Evolutionary conservation across 768 basidiomycete genomes (phyloP).

Genomic region (Scleroderma citrinum): DNA sequence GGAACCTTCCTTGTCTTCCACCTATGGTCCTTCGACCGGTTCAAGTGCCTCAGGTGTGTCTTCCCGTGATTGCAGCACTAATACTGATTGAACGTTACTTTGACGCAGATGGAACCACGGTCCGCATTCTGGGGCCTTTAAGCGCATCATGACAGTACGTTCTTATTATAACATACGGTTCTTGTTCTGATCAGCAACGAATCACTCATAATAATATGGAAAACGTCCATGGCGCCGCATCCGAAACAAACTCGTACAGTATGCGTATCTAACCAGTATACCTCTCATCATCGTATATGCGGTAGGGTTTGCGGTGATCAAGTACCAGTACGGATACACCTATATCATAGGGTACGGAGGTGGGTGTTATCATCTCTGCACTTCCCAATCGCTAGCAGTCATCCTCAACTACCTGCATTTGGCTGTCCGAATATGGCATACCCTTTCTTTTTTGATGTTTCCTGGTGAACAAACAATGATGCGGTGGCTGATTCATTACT

Average conservation of each 20-base stretch:
- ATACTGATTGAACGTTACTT: neutral
- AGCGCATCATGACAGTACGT: slow-evolving; percentile 78
- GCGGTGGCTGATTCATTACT: neutral
- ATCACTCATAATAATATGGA: no score
- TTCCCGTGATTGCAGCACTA: neutral
- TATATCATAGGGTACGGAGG: slow-evolving; percentile 40
- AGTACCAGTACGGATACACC: slow-evolving; percentile 64
- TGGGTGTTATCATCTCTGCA: slow-evolving; percentile 30
- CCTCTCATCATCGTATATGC: slow-evolving; percentile 56
- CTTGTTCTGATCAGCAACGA: neutral
- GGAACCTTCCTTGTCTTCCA: slow-evolving; percentile 62
- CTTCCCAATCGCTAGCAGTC: neutral
- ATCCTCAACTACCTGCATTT: slow-evolving; percentile 2
- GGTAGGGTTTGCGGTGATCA: slow-evolving; percentile 62
- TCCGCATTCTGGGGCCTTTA: slow-evolving; percentile 67
- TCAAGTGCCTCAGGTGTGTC: slow-evolving; percentile 62
- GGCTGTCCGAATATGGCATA: neutral
- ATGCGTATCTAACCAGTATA: slow-evolving; percentile 61
- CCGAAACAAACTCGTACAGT: slow-evolving; percentile 37
- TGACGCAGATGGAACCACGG: slow-evolving; percentile 60
- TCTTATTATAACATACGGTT: neutral
- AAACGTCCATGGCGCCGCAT: no score
- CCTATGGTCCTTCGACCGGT: slow-evolving; percentile 75
- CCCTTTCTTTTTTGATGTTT: neutral
- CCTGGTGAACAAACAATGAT: neutral